Base-by-base conservation (phyloP, 371 early-diverging fungal genomes). In the Saksenaea vasiformis region DNA sequence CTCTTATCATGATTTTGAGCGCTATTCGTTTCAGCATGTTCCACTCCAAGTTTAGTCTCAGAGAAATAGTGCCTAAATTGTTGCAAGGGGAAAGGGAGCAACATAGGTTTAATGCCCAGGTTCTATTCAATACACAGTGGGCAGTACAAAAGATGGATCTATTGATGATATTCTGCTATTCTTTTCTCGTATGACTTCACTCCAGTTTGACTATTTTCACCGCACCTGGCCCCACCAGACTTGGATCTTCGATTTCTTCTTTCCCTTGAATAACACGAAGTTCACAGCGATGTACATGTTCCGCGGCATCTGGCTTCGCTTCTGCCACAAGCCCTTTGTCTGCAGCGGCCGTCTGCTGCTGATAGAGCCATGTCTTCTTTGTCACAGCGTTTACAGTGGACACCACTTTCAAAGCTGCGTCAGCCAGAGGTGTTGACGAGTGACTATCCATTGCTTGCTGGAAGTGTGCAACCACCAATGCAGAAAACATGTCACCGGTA, bases 401-500 rank as follows among this genome's bases (percentile, higher is more conserved):
- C 0, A 90, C 83, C 0, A 90, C 89, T 47, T 78, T 79, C 39
- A 84, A 76, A 17, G 82, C 80, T 2, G 87, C 88, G 4, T 72
- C 60, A 0, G 71, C 69, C 37, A 75, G 60, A 10, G 51, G 22
- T 5, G 22, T 19, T 19, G 51, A 22, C 0, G 67, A 62, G 0
- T 39, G 57, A 24, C 54, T 51, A 8, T 62, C 63, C 0, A 73
- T 55, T 9, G 70, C 63, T 55, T 71, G 67, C 22, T 76, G 71
- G 17, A 69, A 66, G 5, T 87, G 71, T 5, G 94, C 95, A 14
- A 93, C 74, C 5, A 90, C 56, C 36, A 96, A 63, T 0, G 94
- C 89, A 1, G 94, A 80, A 61, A 95, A 93, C 54, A 97, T 57
- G 70, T 97, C 96, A 27, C 96, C 97, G 1, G 96, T 92, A n/a